Conservation (phyloP, 306 rosid genomes). For the Arachis stenosperma region DNA sequence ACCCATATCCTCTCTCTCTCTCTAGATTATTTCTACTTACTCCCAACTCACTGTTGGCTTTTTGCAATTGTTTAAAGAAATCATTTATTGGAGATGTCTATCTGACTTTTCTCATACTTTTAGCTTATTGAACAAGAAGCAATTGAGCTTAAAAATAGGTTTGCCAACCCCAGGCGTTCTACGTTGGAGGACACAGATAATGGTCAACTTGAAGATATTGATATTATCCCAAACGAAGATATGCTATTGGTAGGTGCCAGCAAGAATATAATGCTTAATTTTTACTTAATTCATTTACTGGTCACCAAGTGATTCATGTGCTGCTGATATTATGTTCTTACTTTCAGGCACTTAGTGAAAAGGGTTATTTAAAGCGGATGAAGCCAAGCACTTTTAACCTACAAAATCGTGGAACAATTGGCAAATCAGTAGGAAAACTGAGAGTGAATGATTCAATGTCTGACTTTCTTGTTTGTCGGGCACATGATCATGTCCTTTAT, state of each 20-base stretch:
- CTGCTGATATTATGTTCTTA: slow-evolving; percentile 29
- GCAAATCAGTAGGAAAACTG: slow-evolving; percentile 97
- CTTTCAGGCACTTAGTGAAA: slow-evolving; percentile 87
- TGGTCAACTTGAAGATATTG: slow-evolving; percentile 96
- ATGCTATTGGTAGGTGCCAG: slow-evolving; percentile 75
- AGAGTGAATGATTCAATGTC: slow-evolving; percentile 95
- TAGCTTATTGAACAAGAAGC: slow-evolving; percentile 92
- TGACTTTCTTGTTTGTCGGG: slow-evolving; percentile 89
- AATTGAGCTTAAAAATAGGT: slow-evolving; percentile 79
- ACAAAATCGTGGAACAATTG: slow-evolving; percentile 95
- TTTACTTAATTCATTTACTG: slow-evolving; percentile 9
- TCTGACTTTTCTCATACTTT: slow-evolving; percentile 29
- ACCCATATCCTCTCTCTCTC: neutral
- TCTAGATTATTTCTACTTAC: neutral
- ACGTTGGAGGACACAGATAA: slow-evolving; percentile 75
- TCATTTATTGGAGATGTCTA: neutral
- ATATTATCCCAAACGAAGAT: slow-evolving; percentile 95
- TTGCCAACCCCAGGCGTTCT: slow-evolving; percentile 81
- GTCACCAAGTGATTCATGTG: slow-evolving; percentile 12
- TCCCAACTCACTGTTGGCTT: neutral
- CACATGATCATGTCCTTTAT: slow-evolving; percentile 92
- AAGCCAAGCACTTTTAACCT: slow-evolving; percentile 87
- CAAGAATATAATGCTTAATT: slow-evolving; percentile 20
- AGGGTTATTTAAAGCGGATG: slow-evolving; percentile 96
- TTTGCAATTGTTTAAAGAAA: neutral